Percentiles rank a stretch among this genome's conserved stretches.
Conservation (phyloP, 2,329 filamentous ascomycete genomes). For the Amesomyces nigricolor region DNA sequence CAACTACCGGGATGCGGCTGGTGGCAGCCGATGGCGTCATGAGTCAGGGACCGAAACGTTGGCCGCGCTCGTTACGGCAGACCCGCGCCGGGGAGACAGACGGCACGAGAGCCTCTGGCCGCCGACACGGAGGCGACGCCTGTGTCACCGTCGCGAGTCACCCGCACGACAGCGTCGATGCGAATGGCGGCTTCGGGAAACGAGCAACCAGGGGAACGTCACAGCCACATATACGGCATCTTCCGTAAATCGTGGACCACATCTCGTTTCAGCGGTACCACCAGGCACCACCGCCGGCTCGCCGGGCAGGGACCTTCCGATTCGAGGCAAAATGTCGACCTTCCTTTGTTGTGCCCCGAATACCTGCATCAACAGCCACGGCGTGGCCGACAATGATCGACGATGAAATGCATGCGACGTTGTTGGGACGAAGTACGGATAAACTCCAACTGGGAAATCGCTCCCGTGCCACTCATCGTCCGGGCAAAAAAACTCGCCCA, state of each 20-base stretch:
- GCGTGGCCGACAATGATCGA: background rate
- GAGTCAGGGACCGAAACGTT: slow-evolving; percentile 11
- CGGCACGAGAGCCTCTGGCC: background rate
- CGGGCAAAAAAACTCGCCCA: too few species aligned
- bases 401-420: background rate
- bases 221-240: background rate
- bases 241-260: slow-evolving; percentile 1
- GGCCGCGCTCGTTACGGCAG: background rate
- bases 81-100: background rate
- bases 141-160: background rate
- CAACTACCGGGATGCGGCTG: slow-evolving; percentile 8
- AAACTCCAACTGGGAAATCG: background rate
- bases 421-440: background rate
- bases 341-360: too few species aligned
- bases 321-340: too few species aligned
- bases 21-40: background rate
- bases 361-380: background rate
- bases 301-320: too few species aligned
- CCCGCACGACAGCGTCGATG: background rate
- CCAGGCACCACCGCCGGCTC: too few species aligned
- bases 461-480: too few species aligned
- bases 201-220: too few species aligned
- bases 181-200: background rate
- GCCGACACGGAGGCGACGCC: background rate
- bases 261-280: background rate